Base-by-base conservation (phyloP, 768 basidiomycete species). In the Dioszegia hungarica region DNA sequence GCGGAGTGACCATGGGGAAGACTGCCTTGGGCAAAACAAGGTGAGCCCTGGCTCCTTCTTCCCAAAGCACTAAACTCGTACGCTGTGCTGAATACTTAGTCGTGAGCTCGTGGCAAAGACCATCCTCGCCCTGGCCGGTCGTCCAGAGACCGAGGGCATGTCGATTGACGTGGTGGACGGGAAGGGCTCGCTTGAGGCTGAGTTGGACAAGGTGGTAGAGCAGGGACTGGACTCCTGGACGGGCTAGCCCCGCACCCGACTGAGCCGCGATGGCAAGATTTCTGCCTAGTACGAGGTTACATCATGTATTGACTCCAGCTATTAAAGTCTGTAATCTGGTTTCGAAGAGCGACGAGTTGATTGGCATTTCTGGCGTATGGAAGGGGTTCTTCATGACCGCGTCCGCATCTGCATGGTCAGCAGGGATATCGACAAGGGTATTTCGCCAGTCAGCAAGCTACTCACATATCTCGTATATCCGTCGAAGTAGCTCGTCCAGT, bases 361-460 rank as follows among this genome's bases (percentile, higher is more conserved):
- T 92, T 1, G 95, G 95, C 94, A 98, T 99, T 75, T 98, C 95
- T n/a, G 88, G 89, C 5, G 91, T 94, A 76, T 98, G 91, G 77
- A 99, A 99, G 0, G 95, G 95, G 71, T 97, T 97, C 80, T 98
- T 97, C 90, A 97, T 94, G 53, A 92, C 92, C 1, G 88, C 85
- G 71, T 98, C 95, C 0, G 93, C 82, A 74, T 97, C 74, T 75
- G 28, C 6, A n/a, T n/a, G n/a, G n/a, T n/a, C n/a, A n/a, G n/a
- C n/a, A n/a, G n/a, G n/a, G n/a, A n/a, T n/a, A n/a, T n/a, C n/a
- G n/a, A n/a, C n/a, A n/a, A n/a, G n/a, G n/a, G n/a, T n/a, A n/a
- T n/a, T n/a, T n/a, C n/a, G n/a, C n/a, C n/a, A n/a, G n/a, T n/a
- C n/a, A n/a, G n/a, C n/a, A n/a, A n/a, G n/a, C 31, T 6, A 60